Evolutionary conservation across 495 filamentous ascomycete genomes (phyloP).

Genomic region (Glarea lozoyensis): DNA sequence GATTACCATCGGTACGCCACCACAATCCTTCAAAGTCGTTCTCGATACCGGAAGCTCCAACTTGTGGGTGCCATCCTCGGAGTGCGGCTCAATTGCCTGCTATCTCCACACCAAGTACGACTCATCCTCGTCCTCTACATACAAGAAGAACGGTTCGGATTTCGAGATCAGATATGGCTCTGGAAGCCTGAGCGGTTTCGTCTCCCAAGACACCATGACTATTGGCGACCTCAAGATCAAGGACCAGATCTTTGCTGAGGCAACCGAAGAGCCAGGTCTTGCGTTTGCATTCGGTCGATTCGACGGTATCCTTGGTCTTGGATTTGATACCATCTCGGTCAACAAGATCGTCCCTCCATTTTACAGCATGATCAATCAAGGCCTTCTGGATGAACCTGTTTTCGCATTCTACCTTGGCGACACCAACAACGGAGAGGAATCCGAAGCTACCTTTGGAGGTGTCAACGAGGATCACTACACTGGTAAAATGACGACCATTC

Average conservation of each 20-base stretch:
- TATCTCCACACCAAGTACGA: slow-evolving; percentile 97
- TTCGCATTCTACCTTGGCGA: slow-evolving; percentile 94
- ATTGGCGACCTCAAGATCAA: slow-evolving; percentile 87
- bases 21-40: slow-evolving; percentile 96
- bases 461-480: slow-evolving; percentile 78
- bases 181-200: slow-evolving; percentile 86
- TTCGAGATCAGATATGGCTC: slow-evolving; percentile 97
- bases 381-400: slow-evolving; percentile 79
- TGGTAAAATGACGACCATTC: slow-evolving; percentile 86
- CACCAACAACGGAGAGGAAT: slow-evolving; percentile 60
- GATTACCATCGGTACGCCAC: slow-evolving; percentile 83
- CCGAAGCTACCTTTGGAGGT: slow-evolving; percentile 88
- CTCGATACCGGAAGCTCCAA: slow-evolving; percentile 99
- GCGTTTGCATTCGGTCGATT: slow-evolving; percentile 98
- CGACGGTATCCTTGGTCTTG: slow-evolving; percentile 94
- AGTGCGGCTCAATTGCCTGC: slow-evolving; percentile 95
- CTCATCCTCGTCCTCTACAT: slow-evolving; percentile 80
- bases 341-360: slow-evolving; percentile 92
- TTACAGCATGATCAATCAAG: slow-evolving; percentile 89
- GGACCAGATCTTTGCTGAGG: slow-evolving; percentile 90
- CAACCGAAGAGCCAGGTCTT: slow-evolving; percentile 85
- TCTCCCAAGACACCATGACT: slow-evolving; percentile 74
- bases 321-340: slow-evolving; percentile 91
- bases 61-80: slow-evolving; percentile 88
- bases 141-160: slow-evolving; percentile 81